A percentile compares a stretch with the other conserved stretches of the same genome.
These are phyloP conservation scores for Haplosporangium gracile DNA, from an alignment of 192 early-diverging fungal genomes.

Conservation along the genomic window DNA sequence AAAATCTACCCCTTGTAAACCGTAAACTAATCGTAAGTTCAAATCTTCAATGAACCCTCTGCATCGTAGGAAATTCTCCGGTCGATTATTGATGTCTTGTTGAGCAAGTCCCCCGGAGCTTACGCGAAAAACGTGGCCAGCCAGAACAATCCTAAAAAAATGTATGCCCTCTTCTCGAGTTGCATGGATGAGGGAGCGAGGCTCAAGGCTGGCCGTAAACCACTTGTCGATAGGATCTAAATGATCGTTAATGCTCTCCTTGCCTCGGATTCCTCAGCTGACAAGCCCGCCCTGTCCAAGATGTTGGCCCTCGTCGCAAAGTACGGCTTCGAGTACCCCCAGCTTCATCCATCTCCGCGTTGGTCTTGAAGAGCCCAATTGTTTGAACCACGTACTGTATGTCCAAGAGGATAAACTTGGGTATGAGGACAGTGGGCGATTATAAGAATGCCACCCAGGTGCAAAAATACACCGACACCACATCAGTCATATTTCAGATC, in stretches of 20 bases:
- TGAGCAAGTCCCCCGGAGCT: constrained; percentile 13
- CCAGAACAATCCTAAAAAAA: constrained; percentile 61
- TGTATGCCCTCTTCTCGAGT: constrained; percentile 67
- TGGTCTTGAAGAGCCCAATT: background rate
- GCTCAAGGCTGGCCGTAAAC: constrained; percentile 36
- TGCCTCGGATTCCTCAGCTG: background rate
- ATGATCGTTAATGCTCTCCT: constrained; percentile 38
- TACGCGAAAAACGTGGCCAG: constrained; percentile 49
- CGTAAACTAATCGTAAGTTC: no score
- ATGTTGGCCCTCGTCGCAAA: constrained; percentile 12
- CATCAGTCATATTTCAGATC: constrained; percentile 53
- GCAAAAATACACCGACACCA: constrained; percentile 46
- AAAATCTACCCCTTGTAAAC: no score
- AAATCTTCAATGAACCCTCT: no score
- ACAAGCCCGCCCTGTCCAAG: constrained; percentile 9
- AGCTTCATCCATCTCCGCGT: background rate
- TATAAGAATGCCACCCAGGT: constrained; percentile 60
- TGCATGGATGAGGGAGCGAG: constrained; percentile 60
- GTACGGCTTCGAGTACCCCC: background rate
- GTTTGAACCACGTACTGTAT: background rate
- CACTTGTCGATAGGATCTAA: constrained; percentile 41
- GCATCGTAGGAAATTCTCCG: constrained; percentile 46
- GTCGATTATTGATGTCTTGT: constrained; percentile 55
- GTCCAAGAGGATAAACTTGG: constrained; percentile 1
- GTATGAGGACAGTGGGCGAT: constrained; percentile 40